Percentiles rank a stretch among this genome's conserved stretches.
Conservation (phyloP, 2,329 filamentous ascomycete species). For the Alternaria longipes region DNA sequence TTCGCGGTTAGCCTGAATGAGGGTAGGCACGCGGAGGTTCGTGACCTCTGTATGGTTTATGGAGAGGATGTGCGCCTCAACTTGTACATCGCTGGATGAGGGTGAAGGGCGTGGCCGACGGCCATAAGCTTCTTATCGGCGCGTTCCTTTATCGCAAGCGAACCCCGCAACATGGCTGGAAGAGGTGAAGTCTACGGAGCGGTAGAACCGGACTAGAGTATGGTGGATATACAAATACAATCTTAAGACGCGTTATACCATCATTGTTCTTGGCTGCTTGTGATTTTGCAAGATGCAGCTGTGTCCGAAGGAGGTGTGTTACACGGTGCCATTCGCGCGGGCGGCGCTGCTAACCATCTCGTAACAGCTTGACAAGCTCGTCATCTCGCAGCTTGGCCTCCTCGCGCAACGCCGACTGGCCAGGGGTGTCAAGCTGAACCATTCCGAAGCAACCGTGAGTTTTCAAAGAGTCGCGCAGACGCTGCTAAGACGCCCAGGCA, state of each 20-base stretch:
- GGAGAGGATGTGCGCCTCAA: neutral
- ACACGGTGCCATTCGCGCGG: neutral
- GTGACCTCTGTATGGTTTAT: conserved; percentile 3
- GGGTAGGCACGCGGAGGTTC: neutral
- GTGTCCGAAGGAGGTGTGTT: conserved; percentile 50
- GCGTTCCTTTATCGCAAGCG: conserved; percentile 18
- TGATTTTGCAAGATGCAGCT: conserved; percentile 42
- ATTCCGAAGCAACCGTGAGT: conserved; percentile 81
- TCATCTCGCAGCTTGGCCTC: conserved; percentile 86
- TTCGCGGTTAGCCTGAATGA: neutral
- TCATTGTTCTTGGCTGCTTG: conserved; percentile 1
- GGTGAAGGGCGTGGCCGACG: neutral
- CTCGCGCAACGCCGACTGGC: conserved; percentile 89
- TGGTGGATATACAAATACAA: neutral
- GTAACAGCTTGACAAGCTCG: conserved; percentile 89
- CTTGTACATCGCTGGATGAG: neutral
- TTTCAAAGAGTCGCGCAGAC: neutral
- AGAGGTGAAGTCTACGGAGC: conserved; percentile 13
- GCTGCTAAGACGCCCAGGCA: conserved; percentile 62
- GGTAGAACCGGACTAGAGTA: neutral
- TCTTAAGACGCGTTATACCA: neutral
- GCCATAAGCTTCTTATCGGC: conserved; percentile 22
- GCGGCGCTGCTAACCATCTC: conserved; percentile 34
- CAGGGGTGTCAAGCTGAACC: conserved; percentile 86
- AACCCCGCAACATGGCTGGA: conserved; percentile 19